Conservation (phyloP, 768 basidiomycete genomes). For the Tubosaeta sp. region DNA sequence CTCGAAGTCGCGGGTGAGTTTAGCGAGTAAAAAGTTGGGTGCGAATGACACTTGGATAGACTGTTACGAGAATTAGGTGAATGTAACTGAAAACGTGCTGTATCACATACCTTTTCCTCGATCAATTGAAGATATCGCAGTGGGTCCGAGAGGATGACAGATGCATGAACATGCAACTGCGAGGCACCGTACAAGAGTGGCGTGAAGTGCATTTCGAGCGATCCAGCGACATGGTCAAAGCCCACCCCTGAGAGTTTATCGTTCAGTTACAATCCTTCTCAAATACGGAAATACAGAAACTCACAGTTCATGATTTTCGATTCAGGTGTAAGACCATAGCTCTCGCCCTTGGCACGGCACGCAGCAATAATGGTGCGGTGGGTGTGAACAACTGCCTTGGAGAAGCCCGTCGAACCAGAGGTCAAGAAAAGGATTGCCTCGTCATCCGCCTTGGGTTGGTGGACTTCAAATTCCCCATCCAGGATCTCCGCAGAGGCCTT, state of each 20-base stretch:
- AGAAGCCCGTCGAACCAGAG: conserved; percentile 42
- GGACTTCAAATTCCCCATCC: conserved; percentile 13
- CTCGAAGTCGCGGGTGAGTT: too few species aligned
- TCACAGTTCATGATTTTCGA: too few species aligned
- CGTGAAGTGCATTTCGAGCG: conserved; percentile 39
- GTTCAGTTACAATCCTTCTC: background rate
- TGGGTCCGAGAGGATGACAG: too few species aligned
- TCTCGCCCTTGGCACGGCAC: conserved; percentile 31
- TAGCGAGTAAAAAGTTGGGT: conserved; percentile 39
- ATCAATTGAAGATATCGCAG: conserved; percentile 24
- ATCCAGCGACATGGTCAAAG: conserved; percentile 43
- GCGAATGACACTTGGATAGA: conserved; percentile 31
- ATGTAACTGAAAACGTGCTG: conserved; percentile 9
- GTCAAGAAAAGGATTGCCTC: conserved; percentile 35
- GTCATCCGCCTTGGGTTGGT: conserved; percentile 21
- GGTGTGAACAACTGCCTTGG: too few species aligned
- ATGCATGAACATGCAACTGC: conserved; percentile 20
- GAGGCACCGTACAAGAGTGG: conserved; percentile 30
- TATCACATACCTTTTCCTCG: conserved; percentile 33
- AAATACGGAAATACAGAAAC: background rate
- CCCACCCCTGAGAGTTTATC: conserved; percentile 34
- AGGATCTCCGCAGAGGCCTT: conserved; percentile 3
- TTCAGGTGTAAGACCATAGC: conserved; percentile 30
- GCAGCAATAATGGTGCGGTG: conserved; percentile 36
- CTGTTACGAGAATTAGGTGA: conserved; percentile 6